Base-by-base conservation (phyloP, 345 rosid genomes). In the Eucalyptus virginea region DNA sequence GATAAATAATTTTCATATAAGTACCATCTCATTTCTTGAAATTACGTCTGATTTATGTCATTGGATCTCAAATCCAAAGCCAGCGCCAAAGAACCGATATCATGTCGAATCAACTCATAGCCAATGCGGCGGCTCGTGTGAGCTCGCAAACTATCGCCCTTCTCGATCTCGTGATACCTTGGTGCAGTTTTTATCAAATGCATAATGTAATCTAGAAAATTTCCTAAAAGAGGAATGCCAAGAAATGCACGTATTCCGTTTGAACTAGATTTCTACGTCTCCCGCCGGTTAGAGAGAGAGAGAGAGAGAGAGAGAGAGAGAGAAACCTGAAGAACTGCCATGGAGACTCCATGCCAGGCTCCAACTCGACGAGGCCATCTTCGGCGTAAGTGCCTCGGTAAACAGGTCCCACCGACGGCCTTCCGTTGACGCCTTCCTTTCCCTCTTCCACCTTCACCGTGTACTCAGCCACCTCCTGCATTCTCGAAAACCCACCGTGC, bases 311-410 rank as follows among this genome's bases (percentile, higher is more conserved):
- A n/a, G 32, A 10, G 44, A 88, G 6, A 50, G 24, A 19, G 19
- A 11, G 86, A 52, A 87, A 95, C 99, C 97, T 93, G 81, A 98
- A 92, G 92, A 97, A 94, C 89, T 98, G 95, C 99, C 99, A 98
- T 13, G 99, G 99, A 91, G 98, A 96, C 32, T 95, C 90, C 88
- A 95, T 85, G 10, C 94, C 92, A 1, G 89, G 87, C 51, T 98
- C 96, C 88, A 93, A 87, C 88, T 94, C 92, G 62, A 97, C 62
- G 42, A 96, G 96, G n/a, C 98, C 98, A 89, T 97, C 96, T 91
- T 94, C 92, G 45, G 99, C 96, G 88, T 96, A 96, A 77, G 91
- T 93, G 94, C 96, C 93, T 90, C 99, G 94, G 89, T 94, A 98
- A 90, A 96, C 99, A 40, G 98, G 99, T 26, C 99, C 99, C 3